Evolutionary conservation across 1,284 basidiomycete genomes (phyloP), one percentile per base, ranked within the genome.

Genomic region (Sporisorium graminicola): DNA sequence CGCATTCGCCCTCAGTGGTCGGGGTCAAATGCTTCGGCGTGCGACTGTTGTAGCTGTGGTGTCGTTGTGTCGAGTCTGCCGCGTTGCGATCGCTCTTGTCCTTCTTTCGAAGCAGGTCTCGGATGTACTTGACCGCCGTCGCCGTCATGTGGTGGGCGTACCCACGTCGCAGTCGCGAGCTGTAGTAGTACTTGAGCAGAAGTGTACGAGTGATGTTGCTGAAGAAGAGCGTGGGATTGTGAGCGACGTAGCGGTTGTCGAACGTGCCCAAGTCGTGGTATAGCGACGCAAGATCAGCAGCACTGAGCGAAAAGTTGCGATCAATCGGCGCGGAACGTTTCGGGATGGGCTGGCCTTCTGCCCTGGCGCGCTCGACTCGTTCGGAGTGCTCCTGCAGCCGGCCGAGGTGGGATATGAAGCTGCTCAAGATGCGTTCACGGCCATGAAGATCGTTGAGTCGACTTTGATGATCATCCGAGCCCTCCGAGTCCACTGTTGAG

Each of bases 131-230:
- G 12, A 84, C 80, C 29, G 76, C 85, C 20, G 92, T 90, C 22
- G 92, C 91, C 5, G 94, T 93, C 88, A 94, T 90, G 80, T 94
- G 93, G 84, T 95, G 98, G 82, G 94, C 92, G 62, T 93, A 90
- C 5, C 93, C 92, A 60, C 86, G 86, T 75, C 92, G 90, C 55
- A 91, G 89, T 51, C 91, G 89, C 51, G 92, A 93, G 80, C 92
- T 93, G 84, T 93, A 92, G 85, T 94, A 95, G 86, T 98, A 98
- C 85, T 93, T 92, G 87, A 93, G 90, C 83, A 96, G 88, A 66
- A 96, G 90, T 90, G 95, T 86, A 40, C 94, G 91, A 16, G 92
- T 91, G 18, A 89, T 88, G 83, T 92, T 92, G 82, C 92, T 92
- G 87, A 95, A 89, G 82, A 91, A 91, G 50, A 97, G 89, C 56